Base-by-base conservation (phyloP, 352 stramenopile species). In the Phytophthora ramorum region DNA sequence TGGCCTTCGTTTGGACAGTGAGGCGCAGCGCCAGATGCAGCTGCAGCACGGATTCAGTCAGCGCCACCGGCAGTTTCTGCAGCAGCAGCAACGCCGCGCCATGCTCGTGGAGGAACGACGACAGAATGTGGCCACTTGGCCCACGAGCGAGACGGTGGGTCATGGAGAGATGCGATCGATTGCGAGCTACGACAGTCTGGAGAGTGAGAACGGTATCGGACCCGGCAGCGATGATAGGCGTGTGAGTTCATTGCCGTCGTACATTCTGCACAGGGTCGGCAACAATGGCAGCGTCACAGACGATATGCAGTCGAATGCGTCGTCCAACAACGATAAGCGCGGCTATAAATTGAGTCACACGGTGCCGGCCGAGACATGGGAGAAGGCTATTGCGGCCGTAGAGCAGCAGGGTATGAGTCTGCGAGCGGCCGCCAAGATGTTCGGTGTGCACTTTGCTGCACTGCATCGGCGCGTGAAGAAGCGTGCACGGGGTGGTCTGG, bases 361-460 rank as follows among this genome's bases (percentile, higher is more conserved):
- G 8, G 79, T 89, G 17, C 68, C 79, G n/a, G 52, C 75, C 16
- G 75, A 89, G 46, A 81, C 70, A 37, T 89, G 79, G 79, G 75
- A 83, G 47, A 86, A 85, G 44, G 79, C 79, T 14, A 89, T 89
- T 37, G 77, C 69, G 0, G 77, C 79, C 14, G 79, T 89, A 0
- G 79, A 86, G 52, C 61, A 82, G 34, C 72, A 85, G 30, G 79
- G 79, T 7, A 86, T 88, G 79, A 88, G 79, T 69, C 64, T 88
- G 17, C 79, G 79, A 8, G 63, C 72, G 0, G 76, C 79, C 7
- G 79, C 79, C 32, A 76, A 72, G 37, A 51, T 71, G 24, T 85
- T 81, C 54, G 75, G 75, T 22, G 79, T 88, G 16, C 79, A 88
- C 49, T 88, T 88, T 51, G 79, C 79, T 4, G 79, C 79, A 8